Percentiles rank a stretch among this genome's conserved stretches.
Evolutionary conservation across 1,139 yeast species (phyloP).

Genomic region (Yamadazyma triangularis): DNA sequence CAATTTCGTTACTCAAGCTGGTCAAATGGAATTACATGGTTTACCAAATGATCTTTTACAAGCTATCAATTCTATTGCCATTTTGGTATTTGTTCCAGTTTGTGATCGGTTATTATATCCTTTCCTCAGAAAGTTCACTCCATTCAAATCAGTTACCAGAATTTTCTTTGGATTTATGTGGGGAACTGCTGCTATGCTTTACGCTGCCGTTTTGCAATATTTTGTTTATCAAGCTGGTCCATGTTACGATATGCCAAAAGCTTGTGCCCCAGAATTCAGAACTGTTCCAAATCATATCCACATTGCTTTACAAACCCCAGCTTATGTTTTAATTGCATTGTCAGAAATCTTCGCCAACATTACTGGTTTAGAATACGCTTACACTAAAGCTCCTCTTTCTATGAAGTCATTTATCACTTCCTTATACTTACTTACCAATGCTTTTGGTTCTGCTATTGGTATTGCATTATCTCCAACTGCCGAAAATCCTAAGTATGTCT

Average conservation of each 20-base stretch:
- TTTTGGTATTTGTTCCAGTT: slow-evolving; percentile 60
- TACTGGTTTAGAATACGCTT: slow-evolving; percentile 67
- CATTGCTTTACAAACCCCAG: slow-evolving; percentile 62
- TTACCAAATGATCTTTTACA: slow-evolving; percentile 66
- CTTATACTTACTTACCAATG: slow-evolving; percentile 56
- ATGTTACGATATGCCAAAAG: slow-evolving; percentile 61
- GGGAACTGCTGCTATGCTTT: slow-evolving; percentile 65
- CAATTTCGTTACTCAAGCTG: slow-evolving; percentile 64
- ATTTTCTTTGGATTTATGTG: slow-evolving; percentile 73
- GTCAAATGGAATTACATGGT: slow-evolving; percentile 57
- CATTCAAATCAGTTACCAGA: slow-evolving; percentile 66
- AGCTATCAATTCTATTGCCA: slow-evolving; percentile 57
- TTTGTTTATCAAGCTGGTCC: slow-evolving; percentile 71
- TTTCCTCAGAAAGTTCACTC: slow-evolving; percentile 48
- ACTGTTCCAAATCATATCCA: slow-evolving; percentile 49
- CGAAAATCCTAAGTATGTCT: slow-evolving; percentile 61
- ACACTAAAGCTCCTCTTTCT: slow-evolving; percentile 61
- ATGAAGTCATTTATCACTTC: slow-evolving; percentile 69
- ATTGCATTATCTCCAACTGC: slow-evolving; percentile 66
- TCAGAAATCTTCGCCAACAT: slow-evolving; percentile 64
- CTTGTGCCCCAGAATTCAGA: slow-evolving; percentile 24
- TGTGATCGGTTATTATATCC: slow-evolving; percentile 54
- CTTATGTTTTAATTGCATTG: slow-evolving; percentile 56
- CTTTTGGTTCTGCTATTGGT: slow-evolving; percentile 68
- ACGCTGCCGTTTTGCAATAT: slow-evolving; percentile 80